phyloP scores from a whole-genome alignment of 345 rosid species.

The Citrus cavaleriei region DNA sequence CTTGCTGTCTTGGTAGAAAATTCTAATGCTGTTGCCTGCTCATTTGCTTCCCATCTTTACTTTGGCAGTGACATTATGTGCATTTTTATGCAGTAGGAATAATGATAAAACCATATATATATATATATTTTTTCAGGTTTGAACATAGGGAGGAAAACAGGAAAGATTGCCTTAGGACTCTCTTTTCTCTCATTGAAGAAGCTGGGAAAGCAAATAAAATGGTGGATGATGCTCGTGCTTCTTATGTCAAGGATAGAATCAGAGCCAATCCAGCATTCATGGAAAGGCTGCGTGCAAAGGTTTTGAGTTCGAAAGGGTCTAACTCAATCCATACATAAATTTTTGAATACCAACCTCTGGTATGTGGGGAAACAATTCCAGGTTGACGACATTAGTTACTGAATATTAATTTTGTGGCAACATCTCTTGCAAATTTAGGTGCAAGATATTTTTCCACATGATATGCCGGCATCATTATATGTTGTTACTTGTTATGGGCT shows the following conservation, averaged over 20 bases:
- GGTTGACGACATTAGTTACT: neutral
- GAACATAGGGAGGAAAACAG: conserved; percentile 96
- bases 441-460: neutral
- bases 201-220: conserved; percentile 77
- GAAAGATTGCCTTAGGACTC: conserved; percentile 87
- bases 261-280: conserved; percentile 79
- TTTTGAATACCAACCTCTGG: neutral
- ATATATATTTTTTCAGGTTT: conserved; percentile 43
- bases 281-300: conserved; percentile 76
- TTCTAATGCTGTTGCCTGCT: neutral
- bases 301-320: conserved; percentile 37
- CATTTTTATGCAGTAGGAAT: neutral
- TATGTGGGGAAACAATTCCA: neutral
- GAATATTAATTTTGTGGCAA: neutral
- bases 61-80: neutral
- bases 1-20: neutral
- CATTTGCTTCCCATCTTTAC: neutral
- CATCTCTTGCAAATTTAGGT: neutral
- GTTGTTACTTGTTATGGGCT: neutral
- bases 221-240: conserved; percentile 65
- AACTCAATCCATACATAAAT: conserved; percentile 31
- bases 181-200: conserved; percentile 76
- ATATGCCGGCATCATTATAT: neutral
- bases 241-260: conserved; percentile 76
- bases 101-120: neutral